A percentile compares a stretch with the other conserved stretches of the same genome.
phyloP scores from a whole-genome alignment of 768 basidiomycete genomes.

The Candolleomyces eurysporus region DNA sequence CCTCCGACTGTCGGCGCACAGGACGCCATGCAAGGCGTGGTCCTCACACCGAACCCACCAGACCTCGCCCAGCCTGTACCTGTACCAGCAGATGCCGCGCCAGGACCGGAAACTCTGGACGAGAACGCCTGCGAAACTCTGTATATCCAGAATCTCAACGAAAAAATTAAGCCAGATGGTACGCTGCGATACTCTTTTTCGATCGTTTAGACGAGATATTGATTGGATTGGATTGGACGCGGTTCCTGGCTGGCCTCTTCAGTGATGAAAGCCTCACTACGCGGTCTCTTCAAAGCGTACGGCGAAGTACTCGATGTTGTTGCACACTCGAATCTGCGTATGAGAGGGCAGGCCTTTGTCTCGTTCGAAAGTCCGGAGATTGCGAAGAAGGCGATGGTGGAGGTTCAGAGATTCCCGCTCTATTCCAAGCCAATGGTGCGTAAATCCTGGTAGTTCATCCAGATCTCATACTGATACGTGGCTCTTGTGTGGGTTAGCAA shows the following conservation, averaged over 20 bases:
- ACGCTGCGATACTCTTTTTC: slow-evolving; percentile 11
- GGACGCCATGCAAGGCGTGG: slow-evolving; percentile 6
- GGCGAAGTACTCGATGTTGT: slow-evolving; percentile 94
- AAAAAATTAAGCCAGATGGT: slow-evolving; percentile 87
- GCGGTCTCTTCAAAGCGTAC: slow-evolving; percentile 89
- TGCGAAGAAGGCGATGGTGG: slow-evolving; percentile 68
- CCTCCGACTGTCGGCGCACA: background rate
- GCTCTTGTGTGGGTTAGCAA: slow-evolving; percentile 56
- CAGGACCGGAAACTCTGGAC: slow-evolving; percentile 18
- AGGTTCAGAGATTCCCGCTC: slow-evolving; percentile 90
- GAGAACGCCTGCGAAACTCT: slow-evolving; percentile 77
- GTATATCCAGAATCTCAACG: slow-evolving; percentile 95
- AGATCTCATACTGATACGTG: slow-evolving; percentile 6
- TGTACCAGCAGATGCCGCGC: background rate
- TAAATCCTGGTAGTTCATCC: slow-evolving; percentile 1
- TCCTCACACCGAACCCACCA: background rate
- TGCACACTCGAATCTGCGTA: slow-evolving; percentile 90
- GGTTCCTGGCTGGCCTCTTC: slow-evolving; percentile 8
- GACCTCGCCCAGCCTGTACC: slow-evolving; percentile 1
- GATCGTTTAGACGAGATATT: background rate
- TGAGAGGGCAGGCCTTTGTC: slow-evolving; percentile 99
- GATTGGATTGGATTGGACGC: slow-evolving; percentile 2
- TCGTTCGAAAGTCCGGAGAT: slow-evolving; percentile 71
- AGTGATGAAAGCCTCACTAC: slow-evolving; percentile 89
- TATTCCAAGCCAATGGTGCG: slow-evolving; percentile 96